These are phyloP conservation scores for Populus hybrid DNA, from an alignment of 441 rosid species.

Conservation along the genomic window DNA sequence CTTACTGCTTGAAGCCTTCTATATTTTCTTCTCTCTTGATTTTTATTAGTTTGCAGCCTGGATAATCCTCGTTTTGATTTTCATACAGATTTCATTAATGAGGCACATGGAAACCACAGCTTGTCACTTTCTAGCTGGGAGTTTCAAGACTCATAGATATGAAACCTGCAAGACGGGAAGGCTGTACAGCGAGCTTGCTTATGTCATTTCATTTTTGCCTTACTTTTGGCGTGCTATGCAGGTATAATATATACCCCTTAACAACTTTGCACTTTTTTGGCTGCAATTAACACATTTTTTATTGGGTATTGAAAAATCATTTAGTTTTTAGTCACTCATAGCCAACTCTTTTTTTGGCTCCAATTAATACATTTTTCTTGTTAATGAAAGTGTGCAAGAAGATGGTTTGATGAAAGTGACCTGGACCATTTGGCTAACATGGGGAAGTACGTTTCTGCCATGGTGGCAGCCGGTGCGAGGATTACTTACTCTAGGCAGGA, in stretches of 20 bases:
- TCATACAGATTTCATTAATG: constrained; percentile 71
- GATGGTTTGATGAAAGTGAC: constrained; percentile 88
- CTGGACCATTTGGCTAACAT: constrained; percentile 72
- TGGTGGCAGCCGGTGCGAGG: constrained; percentile 94
- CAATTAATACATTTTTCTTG: neutral
- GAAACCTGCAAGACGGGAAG: constrained; percentile 73
- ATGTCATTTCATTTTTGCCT: constrained; percentile 80
- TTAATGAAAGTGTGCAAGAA: constrained; percentile 66
- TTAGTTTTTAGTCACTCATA: neutral
- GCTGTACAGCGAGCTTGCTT: constrained; percentile 67
- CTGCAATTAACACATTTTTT: neutral
- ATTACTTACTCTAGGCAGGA: constrained; percentile 62
- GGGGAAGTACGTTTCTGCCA: constrained; percentile 97
- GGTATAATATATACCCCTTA: constrained; percentile 33
- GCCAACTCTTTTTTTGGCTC: neutral
- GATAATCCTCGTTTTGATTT: neutral
- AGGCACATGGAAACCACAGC: constrained; percentile 85
- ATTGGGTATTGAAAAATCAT: neutral
- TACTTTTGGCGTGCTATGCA: constrained; percentile 99
- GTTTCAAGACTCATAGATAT: constrained; percentile 61
- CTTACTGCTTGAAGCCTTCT: neutral
- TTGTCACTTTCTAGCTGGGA: constrained; percentile 82
- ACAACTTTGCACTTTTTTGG: neutral
- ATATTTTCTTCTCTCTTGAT: neutral
- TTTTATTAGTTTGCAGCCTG: neutral